Conservation (phyloP, 768 basidiomycete species). For the Lentinula lateritia region DNA sequence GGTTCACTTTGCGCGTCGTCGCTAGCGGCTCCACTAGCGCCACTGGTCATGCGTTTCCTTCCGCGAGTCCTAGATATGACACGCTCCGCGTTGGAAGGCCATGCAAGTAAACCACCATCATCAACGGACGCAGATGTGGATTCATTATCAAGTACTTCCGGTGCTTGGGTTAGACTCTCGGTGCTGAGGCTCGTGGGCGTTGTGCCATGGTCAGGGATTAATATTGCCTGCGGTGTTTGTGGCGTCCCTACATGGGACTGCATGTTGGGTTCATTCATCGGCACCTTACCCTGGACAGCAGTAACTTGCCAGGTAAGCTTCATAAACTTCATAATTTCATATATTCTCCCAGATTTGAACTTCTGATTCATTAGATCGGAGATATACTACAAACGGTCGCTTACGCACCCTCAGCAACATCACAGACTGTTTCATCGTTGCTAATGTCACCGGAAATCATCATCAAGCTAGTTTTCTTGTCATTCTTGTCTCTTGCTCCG, state of each 20-base stretch:
- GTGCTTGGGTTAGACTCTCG: constrained; percentile 80
- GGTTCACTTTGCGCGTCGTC: constrained; percentile 81
- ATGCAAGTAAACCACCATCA: not conserved
- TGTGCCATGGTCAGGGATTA: constrained; percentile 96
- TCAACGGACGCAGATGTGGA: constrained; percentile 1
- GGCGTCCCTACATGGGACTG: constrained; percentile 75
- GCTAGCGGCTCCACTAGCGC: constrained; percentile 79
- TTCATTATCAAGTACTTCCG: constrained; percentile 20
- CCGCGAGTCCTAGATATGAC: constrained; percentile 85
- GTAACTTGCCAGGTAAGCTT: constrained; percentile 78
- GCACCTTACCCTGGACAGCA: constrained; percentile 83
- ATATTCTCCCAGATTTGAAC: not conserved
- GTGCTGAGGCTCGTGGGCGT: constrained; percentile 88
- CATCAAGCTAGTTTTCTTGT: constrained; percentile 76
- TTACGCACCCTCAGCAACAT: constrained; percentile 59
- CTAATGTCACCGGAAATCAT: constrained; percentile 80
- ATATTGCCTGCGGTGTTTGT: constrained; percentile 92
- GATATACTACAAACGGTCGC: constrained; percentile 85
- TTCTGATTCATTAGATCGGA: constrained; percentile 51
- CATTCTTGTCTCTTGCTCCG: constrained; percentile 81
- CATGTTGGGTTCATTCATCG: constrained; percentile 77
- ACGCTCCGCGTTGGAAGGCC: constrained; percentile 68
- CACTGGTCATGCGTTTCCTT: constrained; percentile 74
- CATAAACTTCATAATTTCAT: constrained; percentile 4
- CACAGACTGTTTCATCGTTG: constrained; percentile 81